Evolutionary conservation across 441 rosid species (phyloP), one percentile per base, ranked within the genome.

Genomic region (Hura crepitans): DNA sequence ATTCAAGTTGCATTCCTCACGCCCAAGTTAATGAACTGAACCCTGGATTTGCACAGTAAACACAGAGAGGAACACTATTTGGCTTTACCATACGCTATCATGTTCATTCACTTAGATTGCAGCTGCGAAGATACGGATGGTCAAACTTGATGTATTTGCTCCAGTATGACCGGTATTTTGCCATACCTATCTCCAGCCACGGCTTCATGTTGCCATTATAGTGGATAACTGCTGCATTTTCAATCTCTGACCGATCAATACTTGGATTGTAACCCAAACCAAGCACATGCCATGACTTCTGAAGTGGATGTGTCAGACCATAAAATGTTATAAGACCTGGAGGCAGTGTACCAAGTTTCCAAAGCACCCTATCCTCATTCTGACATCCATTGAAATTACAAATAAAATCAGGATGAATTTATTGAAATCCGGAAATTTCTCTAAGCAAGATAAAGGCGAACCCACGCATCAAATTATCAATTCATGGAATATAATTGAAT

Each of bases 131-230:
- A 72, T 88, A 92, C 11, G 93, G 95, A 81, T 95, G 97, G 72
- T 87, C 88, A 66, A 80, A 90, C 77, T 90, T 95, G 71, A 94
- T 84, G 79, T 90, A 90, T 79, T 85, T 92, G 71, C 90, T 85
- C 99, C 99, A 94, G 75, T 85, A 90, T 9, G 87, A 72, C 67
- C 97, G 86, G 68, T 94, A 94, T 70, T 89, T 94, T 46, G 97
- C 84, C 97, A 94, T 92, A 5, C 97, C 96, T 64, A 94, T 74
- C 85, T 94, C 99, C 68, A 94, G 83, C 97, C 99, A 94, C 0
- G 98, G 98, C 82, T 94, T 94, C 99, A 94, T 94, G 84, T 94
- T 94, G 72, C 97, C 99, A 42, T 94, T 94, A 71, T 94, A 94
- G 75, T 94, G 99, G 71, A 94, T 58, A 57, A 94, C 99, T 8